phyloP scores from a whole-genome alignment of 257 asterid genomes.

The Verbena officinalis region DNA sequence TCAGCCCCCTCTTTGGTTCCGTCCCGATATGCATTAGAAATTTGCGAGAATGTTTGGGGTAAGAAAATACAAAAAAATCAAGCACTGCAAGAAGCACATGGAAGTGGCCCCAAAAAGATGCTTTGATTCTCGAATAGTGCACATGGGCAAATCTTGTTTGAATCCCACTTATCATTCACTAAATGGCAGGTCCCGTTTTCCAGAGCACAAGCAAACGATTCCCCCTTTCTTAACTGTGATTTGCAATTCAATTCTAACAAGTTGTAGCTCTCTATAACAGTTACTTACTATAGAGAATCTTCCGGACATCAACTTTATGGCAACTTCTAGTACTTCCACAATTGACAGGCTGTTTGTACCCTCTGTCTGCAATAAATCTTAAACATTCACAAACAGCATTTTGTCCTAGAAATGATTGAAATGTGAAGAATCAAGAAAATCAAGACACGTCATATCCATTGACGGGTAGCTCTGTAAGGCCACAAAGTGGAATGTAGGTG shows the following conservation, averaged over 20 bases:
- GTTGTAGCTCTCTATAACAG: slow-evolving; percentile 19
- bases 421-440: slow-evolving; percentile 2
- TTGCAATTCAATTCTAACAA: slow-evolving; percentile 27
- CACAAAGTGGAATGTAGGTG: background rate
- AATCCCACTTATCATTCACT: slow-evolving; percentile 31
- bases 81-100: slow-evolving; percentile 59
- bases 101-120: slow-evolving; percentile 58
- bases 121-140: slow-evolving; percentile 35
- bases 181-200: slow-evolving; percentile 47
- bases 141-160: slow-evolving; percentile 55
- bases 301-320: slow-evolving; percentile 33
- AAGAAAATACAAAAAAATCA: slow-evolving; percentile 7
- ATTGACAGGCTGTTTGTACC: slow-evolving; percentile 14
- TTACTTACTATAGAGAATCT: slow-evolving; percentile 29
- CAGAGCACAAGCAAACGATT: slow-evolving; percentile 15
- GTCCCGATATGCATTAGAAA: background rate
- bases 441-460: background rate
- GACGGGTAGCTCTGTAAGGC: background rate
- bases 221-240: slow-evolving; percentile 9
- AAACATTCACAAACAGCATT: slow-evolving; percentile 7
- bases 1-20: too few relatives aligned
- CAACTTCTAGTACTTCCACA: slow-evolving; percentile 15
- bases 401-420: slow-evolving; percentile 21
- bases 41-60: slow-evolving; percentile 11
- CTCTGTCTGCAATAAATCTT: slow-evolving; percentile 14